These are phyloP conservation scores for Claviceps arundinis DNA, from an alignment of 2,329 filamentous ascomycete species.

Conservation along the genomic window DNA sequence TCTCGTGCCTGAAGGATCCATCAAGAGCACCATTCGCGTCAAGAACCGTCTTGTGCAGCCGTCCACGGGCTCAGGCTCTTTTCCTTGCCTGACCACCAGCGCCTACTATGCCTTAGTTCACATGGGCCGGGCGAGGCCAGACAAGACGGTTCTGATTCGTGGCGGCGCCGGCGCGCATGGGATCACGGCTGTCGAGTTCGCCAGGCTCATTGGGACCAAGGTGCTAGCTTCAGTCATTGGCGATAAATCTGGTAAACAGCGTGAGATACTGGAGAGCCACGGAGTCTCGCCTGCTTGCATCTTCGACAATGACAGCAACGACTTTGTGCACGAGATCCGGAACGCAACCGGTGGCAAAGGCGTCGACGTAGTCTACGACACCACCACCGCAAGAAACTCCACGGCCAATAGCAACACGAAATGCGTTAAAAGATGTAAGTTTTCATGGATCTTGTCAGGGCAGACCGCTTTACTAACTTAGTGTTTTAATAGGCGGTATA, in stretches of 20 bases:
- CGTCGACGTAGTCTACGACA: conserved; percentile 33
- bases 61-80: conserved; percentile 11
- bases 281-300: conserved; percentile 24
- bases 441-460: neutral
- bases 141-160: conserved; percentile 28
- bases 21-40: conserved; percentile 21
- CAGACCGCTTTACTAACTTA: neutral
- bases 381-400: conserved; percentile 25
- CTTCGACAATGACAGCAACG: conserved; percentile 22
- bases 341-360: conserved; percentile 19
- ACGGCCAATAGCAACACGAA: conserved; percentile 18
- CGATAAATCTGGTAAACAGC: conserved; percentile 19
- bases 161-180: conserved; percentile 30
- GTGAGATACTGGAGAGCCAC: conserved; percentile 19
- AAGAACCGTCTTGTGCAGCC: conserved; percentile 24
- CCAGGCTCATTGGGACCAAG: conserved; percentile 21
- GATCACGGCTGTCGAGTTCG: conserved; percentile 29
- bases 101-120: conserved; percentile 29
- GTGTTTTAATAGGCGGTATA: conserved; percentile 15
- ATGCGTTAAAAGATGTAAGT: conserved; percentile 25
- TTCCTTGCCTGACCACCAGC: conserved; percentile 26
- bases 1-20: conserved; percentile 22
- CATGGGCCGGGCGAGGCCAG: conserved; percentile 15
- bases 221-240: conserved; percentile 29
- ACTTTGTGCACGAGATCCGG: conserved; percentile 20